Evolutionary conservation across 192 early-diverging fungal genomes (phyloP), one percentile per base, ranked within the genome.

Genomic region (Phycomyces blakesleeanus): DNA sequence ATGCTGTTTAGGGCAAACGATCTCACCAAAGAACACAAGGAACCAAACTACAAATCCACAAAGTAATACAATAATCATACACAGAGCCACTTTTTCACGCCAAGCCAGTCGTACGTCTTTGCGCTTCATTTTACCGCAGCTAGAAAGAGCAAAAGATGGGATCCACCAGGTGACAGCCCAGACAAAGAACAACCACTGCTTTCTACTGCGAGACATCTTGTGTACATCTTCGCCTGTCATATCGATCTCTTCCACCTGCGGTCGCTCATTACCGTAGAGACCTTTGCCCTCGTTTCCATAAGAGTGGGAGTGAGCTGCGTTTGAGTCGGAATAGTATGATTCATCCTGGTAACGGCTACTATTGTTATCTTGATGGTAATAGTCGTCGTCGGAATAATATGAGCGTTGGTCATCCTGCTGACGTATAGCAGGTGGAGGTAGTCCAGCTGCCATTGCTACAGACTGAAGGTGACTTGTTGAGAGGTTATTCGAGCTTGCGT

Each of bases 41-140:
- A 93, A 91, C 76, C 96, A 98, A 25, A 96, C 79, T 39, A 94
- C 80, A 38, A 87, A 59, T 5, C 71, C 84, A 56, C 90, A 95
- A 71, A 93, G 72, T 24, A 93, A 68, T 56, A 89, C 80, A 55
- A 98, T 94, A 57, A 97, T 70, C 55, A 93, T 68, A 75, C 92
- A 94, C 11, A 98, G 78, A 3, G 88, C 78, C 1, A 90, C 81
- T 76, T 98, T 98, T 73, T 98, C 96, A 55, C 95, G 85, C 93
- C 93, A 98, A 6, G 95, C 95, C 89, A 95, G 92, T 47, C 85
- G 91, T 49, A 98, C 82, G 73, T 98, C 93, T 59, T 90, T 85
- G 26, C 93, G 87, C 76, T 90, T 92, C 91, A 96, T 91, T 57
- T 78, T 74, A 56, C 87, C 92, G 72, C 88, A 86, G 41, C 65